These are phyloP conservation scores for Fomes fomentarius DNA, from an alignment of 1,284 basidiomycete genomes.

Conservation along the genomic window DNA sequence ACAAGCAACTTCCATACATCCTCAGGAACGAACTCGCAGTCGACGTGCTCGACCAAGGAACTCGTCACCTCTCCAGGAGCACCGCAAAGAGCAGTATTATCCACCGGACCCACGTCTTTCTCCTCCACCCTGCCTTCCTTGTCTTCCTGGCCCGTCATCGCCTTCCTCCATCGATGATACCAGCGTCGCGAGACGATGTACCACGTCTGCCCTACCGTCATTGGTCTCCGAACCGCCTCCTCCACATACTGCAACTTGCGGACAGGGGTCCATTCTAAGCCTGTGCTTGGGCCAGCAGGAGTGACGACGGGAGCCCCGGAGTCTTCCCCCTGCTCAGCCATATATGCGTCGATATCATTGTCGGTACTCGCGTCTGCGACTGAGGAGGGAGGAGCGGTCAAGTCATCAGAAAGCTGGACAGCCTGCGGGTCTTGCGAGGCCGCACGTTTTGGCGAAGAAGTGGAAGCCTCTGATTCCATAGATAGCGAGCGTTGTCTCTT, in stretches of 20 bases:
- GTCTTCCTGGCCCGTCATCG: constrained; percentile 65
- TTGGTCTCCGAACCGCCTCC: constrained; percentile 45
- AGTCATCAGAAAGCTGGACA: constrained; percentile 41
- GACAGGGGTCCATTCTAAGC: constrained; percentile 35
- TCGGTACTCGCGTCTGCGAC: constrained; percentile 30
- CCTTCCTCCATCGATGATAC: constrained; percentile 77
- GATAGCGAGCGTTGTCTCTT: constrained; percentile 56
- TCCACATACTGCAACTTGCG: constrained; percentile 57
- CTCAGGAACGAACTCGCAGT: constrained; percentile 80
- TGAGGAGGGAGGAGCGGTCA: constrained; percentile 42
- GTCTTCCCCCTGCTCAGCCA: constrained; percentile 65
- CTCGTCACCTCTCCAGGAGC: constrained; percentile 50
- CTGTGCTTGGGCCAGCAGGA: background rate
- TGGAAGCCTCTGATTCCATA: constrained; percentile 54
- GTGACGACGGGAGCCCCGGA: constrained; percentile 15
- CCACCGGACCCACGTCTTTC: constrained; percentile 70
- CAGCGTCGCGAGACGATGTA: constrained; percentile 73
- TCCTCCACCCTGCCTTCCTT: constrained; percentile 67
- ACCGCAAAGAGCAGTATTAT: constrained; percentile 71
- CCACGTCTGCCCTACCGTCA: constrained; percentile 76
- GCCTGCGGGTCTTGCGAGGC: constrained; percentile 56
- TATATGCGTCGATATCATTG: constrained; percentile 64
- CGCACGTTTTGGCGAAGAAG: constrained; percentile 72
- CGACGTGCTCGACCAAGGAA: constrained; percentile 61
- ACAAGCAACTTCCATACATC: constrained; percentile 74